A percentile compares a stretch with the other conserved stretches of the same genome.
Conservation (phyloP, 2,329 filamentous ascomycete genomes). For the Cladosporium sp. region DNA sequence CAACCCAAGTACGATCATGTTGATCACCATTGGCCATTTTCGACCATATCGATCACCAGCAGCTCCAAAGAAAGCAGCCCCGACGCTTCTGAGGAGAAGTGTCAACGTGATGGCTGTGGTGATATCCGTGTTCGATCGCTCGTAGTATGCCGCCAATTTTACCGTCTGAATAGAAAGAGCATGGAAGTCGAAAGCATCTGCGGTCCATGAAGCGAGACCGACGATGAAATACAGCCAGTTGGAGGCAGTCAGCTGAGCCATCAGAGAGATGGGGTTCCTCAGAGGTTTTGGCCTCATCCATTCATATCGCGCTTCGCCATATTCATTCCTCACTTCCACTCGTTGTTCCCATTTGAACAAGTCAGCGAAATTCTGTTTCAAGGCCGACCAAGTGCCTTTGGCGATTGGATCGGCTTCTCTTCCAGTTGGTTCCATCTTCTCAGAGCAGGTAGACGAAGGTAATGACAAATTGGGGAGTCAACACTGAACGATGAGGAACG, state of each 20-base stretch:
- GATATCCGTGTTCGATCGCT: slow-evolving; percentile 62
- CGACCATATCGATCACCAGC: slow-evolving; percentile 70
- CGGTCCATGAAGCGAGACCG: slow-evolving; percentile 71
- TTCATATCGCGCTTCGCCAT: slow-evolving; percentile 62
- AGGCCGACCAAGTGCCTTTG: slow-evolving; percentile 60
- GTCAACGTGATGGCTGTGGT: slow-evolving; percentile 73
- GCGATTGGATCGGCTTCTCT: slow-evolving; percentile 62
- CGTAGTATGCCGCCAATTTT: slow-evolving; percentile 61
- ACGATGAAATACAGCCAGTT: slow-evolving; percentile 75
- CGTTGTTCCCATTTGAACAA: slow-evolving; percentile 73
- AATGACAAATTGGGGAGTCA: not conserved
- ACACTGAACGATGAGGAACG: too few species aligned
- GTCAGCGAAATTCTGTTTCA: slow-evolving; percentile 60
- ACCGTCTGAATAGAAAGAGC: slow-evolving; percentile 73
- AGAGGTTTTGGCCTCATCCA: slow-evolving; percentile 65
- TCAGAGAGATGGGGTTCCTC: slow-evolving; percentile 65
- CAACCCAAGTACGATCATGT: slow-evolving; percentile 68
- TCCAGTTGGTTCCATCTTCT: slow-evolving; percentile 25
- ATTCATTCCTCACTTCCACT: slow-evolving; percentile 61
- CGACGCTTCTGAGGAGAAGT: slow-evolving; percentile 68
- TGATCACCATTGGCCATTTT: slow-evolving; percentile 59
- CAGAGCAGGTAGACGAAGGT: not conserved
- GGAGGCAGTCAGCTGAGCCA: slow-evolving; percentile 58
- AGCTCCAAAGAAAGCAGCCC: slow-evolving; percentile 71
- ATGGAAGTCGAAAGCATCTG: slow-evolving; percentile 81